Percentiles rank a stretch among this genome's conserved stretches.
These are phyloP conservation scores for Persicaria tinctoria DNA, from an alignment of 148 eudicot genomes.

Conservation along the genomic window DNA sequence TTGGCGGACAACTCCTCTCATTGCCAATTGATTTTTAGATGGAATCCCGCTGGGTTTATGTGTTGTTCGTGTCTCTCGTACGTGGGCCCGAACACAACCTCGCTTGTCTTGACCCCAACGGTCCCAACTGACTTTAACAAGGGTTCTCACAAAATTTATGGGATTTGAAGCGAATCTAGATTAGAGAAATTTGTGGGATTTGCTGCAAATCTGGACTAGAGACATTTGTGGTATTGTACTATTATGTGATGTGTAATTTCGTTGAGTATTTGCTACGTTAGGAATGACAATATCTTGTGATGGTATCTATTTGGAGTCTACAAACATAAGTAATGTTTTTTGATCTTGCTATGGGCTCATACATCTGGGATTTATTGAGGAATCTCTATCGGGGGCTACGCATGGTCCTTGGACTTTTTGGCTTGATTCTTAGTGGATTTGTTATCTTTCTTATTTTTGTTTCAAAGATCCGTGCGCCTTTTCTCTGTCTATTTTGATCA, in stretches of 20 bases:
- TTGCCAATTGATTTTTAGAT: too few species aligned
- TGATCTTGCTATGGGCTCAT: neutral
- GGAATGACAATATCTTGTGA: neutral
- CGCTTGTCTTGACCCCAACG: too few species aligned
- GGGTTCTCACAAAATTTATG: neutral
- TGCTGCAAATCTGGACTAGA: neutral
- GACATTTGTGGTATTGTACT: neutral
- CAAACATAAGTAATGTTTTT: neutral
- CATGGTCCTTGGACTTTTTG: neutral
- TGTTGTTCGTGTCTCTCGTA: too few species aligned
- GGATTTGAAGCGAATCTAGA: neutral
- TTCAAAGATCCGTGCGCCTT: neutral
- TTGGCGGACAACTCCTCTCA: too few species aligned
- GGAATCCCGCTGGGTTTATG: too few species aligned
- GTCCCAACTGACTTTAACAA: too few species aligned
- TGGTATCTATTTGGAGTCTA: neutral
- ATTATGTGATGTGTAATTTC: neutral
- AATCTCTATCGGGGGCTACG: neutral
- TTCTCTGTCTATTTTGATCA: conserved; percentile 1
- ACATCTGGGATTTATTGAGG: neutral
- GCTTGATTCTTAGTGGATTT: neutral
- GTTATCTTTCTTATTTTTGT: neutral
- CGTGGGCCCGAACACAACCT: too few species aligned
- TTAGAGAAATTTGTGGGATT: neutral
- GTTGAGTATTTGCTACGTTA: neutral